phyloP scores from a whole-genome alignment of 106 monocot species.

The Hemerocallis citrina region DNA sequence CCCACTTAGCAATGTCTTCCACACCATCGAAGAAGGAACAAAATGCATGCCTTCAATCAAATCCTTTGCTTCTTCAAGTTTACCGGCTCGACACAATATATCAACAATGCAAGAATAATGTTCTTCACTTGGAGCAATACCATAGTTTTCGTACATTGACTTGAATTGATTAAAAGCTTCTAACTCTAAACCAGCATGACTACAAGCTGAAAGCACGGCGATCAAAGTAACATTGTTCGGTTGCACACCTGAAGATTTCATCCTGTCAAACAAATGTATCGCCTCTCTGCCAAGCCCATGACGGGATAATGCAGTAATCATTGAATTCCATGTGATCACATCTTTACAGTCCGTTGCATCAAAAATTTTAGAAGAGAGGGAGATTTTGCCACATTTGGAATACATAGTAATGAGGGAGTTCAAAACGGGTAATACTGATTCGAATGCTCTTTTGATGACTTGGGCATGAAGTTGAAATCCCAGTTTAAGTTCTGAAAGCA shows the following conservation, averaged over 20 bases:
- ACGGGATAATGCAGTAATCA: slow-evolving; percentile 22
- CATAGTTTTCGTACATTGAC: slow-evolving; percentile 17
- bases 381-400: slow-evolving; percentile 23
- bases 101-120: slow-evolving; percentile 34
- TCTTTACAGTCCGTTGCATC: slow-evolving; percentile 3
- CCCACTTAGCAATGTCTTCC: slow-evolving; percentile 25
- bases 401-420: slow-evolving; percentile 43
- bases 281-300: slow-evolving; percentile 26
- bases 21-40: slow-evolving; percentile 16
- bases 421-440: slow-evolving; percentile 12
- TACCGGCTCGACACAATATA: slow-evolving; percentile 24
- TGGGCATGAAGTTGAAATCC: slow-evolving; percentile 29
- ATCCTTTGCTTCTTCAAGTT: slow-evolving; percentile 20
- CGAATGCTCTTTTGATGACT: slow-evolving; percentile 19
- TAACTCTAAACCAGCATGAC: slow-evolving; percentile 30
- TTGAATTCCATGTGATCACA: slow-evolving; percentile 33
- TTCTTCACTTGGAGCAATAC: slow-evolving; percentile 25
- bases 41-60: slow-evolving; percentile 17
- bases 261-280: slow-evolving; percentile 11
- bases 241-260: slow-evolving; percentile 15
- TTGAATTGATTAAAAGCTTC: slow-evolving; percentile 29
- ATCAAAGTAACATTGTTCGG: slow-evolving; percentile 30
- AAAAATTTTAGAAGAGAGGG: slow-evolving; percentile 17
- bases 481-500: slow-evolving; percentile 17
- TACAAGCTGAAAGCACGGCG: slow-evolving; percentile 24